A percentile compares a stretch with the other conserved stretches of the same genome.
Evolutionary conservation across 2,329 filamentous ascomycete genomes (phyloP).

Genomic region (Salinomyces thailandicus): DNA sequence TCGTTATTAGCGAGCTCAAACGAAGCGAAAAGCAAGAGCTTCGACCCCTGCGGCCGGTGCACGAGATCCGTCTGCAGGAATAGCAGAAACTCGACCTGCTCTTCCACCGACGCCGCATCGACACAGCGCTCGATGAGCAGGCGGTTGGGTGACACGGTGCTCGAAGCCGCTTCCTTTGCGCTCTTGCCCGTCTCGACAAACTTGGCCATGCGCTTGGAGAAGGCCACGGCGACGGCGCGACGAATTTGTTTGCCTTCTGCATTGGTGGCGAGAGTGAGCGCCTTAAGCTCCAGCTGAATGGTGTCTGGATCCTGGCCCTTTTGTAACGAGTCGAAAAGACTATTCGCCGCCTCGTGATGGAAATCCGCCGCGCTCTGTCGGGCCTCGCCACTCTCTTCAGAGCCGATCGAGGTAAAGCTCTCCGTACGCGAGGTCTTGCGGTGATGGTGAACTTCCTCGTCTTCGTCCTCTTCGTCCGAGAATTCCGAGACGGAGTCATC

Average conservation of each 20-base stretch:
- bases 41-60: slow-evolving; percentile 51
- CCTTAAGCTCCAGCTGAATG: slow-evolving; percentile 87
- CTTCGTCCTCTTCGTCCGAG: slow-evolving; percentile 36
- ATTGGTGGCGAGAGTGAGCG: slow-evolving; percentile 80
- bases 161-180: slow-evolving; percentile 32
- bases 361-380: slow-evolving; percentile 50
- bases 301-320: slow-evolving; percentile 64
- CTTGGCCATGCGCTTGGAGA: slow-evolving; percentile 70
- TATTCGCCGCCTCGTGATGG: slow-evolving; percentile 76
- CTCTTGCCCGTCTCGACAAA: slow-evolving; percentile 38
- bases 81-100: slow-evolving; percentile 78
- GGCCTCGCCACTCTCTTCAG: slow-evolving; percentile 44
- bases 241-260: slow-evolving; percentile 84
- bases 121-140: slow-evolving; percentile 50
- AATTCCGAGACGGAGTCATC: slow-evolving; percentile 55
- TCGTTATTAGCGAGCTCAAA: slow-evolving; percentile 81
- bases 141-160: slow-evolving; percentile 42
- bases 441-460: slow-evolving; percentile 35
- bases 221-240: slow-evolving; percentile 72
- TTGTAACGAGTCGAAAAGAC: slow-evolving; percentile 75
- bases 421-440: slow-evolving; percentile 20
- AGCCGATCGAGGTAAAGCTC: slow-evolving; percentile 50
- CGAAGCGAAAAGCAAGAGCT: slow-evolving; percentile 63
- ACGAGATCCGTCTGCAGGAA: slow-evolving; percentile 71
- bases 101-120: slow-evolving; percentile 39